These are phyloP conservation scores for Serendipita sp. DNA, from an alignment of 768 basidiomycete species.

Conservation along the genomic window DNA sequence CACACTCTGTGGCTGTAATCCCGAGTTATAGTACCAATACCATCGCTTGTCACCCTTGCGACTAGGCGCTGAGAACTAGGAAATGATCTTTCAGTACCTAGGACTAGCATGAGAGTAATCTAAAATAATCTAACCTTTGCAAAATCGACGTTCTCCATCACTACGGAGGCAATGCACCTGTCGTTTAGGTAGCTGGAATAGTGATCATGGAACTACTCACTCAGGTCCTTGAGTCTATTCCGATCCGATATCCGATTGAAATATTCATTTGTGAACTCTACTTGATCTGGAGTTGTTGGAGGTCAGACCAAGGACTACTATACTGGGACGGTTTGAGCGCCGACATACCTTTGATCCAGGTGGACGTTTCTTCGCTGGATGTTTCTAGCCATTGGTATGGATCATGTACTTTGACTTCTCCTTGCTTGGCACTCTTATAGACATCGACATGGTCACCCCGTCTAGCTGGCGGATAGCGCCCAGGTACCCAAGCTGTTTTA, in stretches of 20 bases:
- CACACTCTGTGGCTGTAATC: conserved; percentile 56
- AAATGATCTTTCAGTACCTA: background rate
- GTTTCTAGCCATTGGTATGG: conserved; percentile 66
- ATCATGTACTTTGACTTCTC: conserved; percentile 45
- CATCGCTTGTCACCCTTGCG: conserved; percentile 51
- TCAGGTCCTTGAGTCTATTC: conserved; percentile 33
- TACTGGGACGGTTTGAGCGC: background rate
- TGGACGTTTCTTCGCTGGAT: conserved; percentile 42
- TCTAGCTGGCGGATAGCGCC: conserved; percentile 46
- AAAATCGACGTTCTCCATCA: background rate
- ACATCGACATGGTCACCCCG: conserved; percentile 50
- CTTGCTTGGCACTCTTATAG: conserved; percentile 49
- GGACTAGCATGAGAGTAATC: background rate
- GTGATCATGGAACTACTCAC: background rate
- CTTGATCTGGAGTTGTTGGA: conserved; percentile 28
- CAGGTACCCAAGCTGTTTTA: conserved; percentile 33
- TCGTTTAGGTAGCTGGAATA: background rate
- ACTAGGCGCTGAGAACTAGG: conserved; percentile 45
- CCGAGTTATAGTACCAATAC: conserved; percentile 73
- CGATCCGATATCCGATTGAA: conserved; percentile 49
- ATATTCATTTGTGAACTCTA: conserved; percentile 38
- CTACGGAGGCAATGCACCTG: background rate
- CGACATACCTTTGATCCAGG: conserved; percentile 18
- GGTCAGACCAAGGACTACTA: background rate
- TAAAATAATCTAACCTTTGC: background rate